A percentile compares a stretch with the other conserved stretches of the same genome.
These are phyloP conservation scores for Lactifluus piperatus DNA, from an alignment of 768 basidiomycete genomes.

Conservation along the genomic window DNA sequence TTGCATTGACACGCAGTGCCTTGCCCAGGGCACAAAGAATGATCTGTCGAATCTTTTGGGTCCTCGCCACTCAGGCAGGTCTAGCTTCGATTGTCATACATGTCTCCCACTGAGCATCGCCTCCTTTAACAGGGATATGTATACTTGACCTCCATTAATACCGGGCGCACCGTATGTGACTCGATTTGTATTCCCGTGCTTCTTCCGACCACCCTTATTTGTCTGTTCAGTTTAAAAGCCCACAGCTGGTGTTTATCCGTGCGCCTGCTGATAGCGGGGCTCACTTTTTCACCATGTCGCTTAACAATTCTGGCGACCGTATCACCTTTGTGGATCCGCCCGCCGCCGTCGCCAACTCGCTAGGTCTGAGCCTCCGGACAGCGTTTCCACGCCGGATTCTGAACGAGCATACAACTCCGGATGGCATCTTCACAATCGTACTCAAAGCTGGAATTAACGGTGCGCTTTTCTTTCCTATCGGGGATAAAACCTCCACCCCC, in stretches of 20 bases:
- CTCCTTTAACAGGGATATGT: constrained; percentile 48
- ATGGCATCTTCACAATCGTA: constrained; percentile 46
- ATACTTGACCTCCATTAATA: constrained; percentile 49
- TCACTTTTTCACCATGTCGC: constrained; percentile 56
- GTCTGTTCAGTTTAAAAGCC: constrained; percentile 32
- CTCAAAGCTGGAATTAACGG: constrained; percentile 31
- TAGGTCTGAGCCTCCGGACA: constrained; percentile 33
- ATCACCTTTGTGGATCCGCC: constrained; percentile 40
- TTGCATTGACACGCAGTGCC: background rate
- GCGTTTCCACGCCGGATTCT: constrained; percentile 37
- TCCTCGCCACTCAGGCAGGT: constrained; percentile 57
- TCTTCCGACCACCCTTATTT: constrained; percentile 10
- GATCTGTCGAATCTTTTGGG: constrained; percentile 48
- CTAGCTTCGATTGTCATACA: constrained; percentile 22
- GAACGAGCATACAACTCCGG: constrained; percentile 37
- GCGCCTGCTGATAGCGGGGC: constrained; percentile 39
- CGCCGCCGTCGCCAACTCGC: constrained; percentile 29
- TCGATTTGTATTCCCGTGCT: constrained; percentile 17
- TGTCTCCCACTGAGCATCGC: constrained; percentile 5
- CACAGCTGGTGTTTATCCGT: constrained; percentile 61
- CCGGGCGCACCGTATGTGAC: constrained; percentile 41
- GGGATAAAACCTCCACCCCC: background rate
- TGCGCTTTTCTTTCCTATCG: background rate
- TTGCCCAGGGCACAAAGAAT: constrained; percentile 48
- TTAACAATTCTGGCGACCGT: constrained; percentile 52